These are phyloP conservation scores for Diaporthe vexans DNA, from an alignment of 2,329 filamentous ascomycete genomes.

Conservation along the genomic window DNA sequence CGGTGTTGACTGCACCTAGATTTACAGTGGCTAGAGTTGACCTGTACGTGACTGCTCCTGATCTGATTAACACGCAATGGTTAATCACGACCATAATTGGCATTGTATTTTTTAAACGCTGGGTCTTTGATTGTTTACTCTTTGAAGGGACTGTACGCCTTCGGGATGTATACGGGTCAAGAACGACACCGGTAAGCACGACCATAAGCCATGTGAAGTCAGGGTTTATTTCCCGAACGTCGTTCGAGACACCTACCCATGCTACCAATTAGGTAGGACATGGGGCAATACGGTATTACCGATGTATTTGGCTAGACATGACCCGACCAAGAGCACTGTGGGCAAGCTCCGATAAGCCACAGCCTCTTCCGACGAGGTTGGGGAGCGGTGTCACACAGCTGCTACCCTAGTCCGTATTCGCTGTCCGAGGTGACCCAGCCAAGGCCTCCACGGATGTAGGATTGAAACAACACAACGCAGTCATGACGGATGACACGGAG, in stretches of 20 bases:
- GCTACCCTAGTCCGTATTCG: background rate
- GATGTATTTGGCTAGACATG: background rate
- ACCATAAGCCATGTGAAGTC: background rate
- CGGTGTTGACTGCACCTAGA: background rate
- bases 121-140: too few species aligned
- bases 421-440: background rate
- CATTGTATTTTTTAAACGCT: too few species aligned
- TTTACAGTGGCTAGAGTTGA: background rate
- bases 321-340: background rate
- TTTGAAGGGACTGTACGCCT: too few species aligned
- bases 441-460: background rate
- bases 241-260: background rate
- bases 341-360: too few species aligned
- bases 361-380: background rate
- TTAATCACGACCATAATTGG: background rate
- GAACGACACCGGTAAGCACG: too few species aligned
- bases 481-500: background rate
- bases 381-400: background rate
- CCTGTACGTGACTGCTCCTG: too few species aligned
- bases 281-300: background rate
- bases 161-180: too few species aligned
- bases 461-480: background rate
- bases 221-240: background rate
- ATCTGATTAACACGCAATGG: background rate
- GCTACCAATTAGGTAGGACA: too few species aligned